Evolutionary conservation across 179 eudicot species (phyloP).

Genomic region (Gypsophila paniculata): DNA sequence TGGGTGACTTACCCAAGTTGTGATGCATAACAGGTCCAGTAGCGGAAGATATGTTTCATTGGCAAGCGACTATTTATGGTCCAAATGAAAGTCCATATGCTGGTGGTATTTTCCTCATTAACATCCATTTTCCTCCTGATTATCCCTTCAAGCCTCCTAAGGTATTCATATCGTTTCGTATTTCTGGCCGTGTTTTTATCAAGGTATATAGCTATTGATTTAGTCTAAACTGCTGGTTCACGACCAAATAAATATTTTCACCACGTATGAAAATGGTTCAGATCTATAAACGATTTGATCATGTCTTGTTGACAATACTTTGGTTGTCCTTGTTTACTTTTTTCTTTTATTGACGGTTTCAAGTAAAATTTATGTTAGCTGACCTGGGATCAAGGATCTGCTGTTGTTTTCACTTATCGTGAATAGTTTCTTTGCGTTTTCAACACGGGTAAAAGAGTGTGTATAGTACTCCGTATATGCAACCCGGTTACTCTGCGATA

Average conservation of each 20-base stretch:
- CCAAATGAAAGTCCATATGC: constrained; percentile 66
- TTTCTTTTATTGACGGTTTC: not conserved
- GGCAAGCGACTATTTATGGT: constrained; percentile 76
- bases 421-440: no score
- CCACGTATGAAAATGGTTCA: no score
- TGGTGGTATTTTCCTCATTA: constrained; percentile 56
- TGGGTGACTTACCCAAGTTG: not conserved
- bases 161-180: constrained; percentile 24
- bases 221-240: no score
- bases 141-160: constrained; percentile 79
- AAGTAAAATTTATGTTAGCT: not conserved
- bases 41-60: constrained; percentile 61
- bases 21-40: constrained; percentile 46
- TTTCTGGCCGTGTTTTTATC: not conserved
- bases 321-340: not conserved
- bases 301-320: no score
- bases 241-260: no score
- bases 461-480: no score
- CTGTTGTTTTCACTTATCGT: no score
- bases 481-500: no score
- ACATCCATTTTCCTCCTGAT: constrained; percentile 65
- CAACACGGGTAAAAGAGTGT: no score
- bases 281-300: no score
- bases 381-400: no score
- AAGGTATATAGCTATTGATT: no score